Evolutionary conservation across 768 basidiomycete species (phyloP), one percentile per base, ranked within the genome.

Genomic region (Podaxis rugospora): DNA sequence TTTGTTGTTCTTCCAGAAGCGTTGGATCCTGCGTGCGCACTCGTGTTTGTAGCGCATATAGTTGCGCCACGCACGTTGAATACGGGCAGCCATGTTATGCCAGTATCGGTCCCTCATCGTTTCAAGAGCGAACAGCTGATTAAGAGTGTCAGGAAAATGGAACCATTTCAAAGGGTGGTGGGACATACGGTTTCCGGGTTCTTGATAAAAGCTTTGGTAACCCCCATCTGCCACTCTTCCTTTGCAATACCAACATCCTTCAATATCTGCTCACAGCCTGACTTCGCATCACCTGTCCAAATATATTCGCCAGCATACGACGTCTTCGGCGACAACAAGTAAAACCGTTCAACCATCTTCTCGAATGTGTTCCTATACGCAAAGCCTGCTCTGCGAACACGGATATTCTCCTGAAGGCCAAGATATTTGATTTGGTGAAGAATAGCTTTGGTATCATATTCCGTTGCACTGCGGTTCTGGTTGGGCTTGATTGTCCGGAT

Each of bases 221-320:
- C 86, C 56, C 97, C 97, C 95, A 98, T 97, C 74, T 99, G 97
- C 97, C 97, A 99, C 72, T 99, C 96, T 54, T 98, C 96, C 67
- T 86, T 89, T 5, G 92, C 84, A 67, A 99, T 98, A 27, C 97
- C 96, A 11, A 95, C 96, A 68, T 98, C 97, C 64, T 85, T 91
- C 55, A 99, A 77, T 63, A 99, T 98, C 66, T 86, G 85, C 72
- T 93, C 86, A 70, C 97, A 99, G 13, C 93, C 97, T 3, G 93
- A 90, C 71, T 89, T 88, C 11, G 94, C 68, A 67, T 95, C 92
- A 5, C 95, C 94, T 55, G 86, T 78, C 97, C 97, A 99, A 37
- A 85, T 99, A 71, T 99, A 99, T 73, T 99, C 97, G 61, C 97
- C 97, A 6, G 97, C 97, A 67, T 98, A 99, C 1, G 95, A 98